Base-by-base conservation (phyloP, 495 filamentous ascomycete species). In the Xylaria castorea region DNA sequence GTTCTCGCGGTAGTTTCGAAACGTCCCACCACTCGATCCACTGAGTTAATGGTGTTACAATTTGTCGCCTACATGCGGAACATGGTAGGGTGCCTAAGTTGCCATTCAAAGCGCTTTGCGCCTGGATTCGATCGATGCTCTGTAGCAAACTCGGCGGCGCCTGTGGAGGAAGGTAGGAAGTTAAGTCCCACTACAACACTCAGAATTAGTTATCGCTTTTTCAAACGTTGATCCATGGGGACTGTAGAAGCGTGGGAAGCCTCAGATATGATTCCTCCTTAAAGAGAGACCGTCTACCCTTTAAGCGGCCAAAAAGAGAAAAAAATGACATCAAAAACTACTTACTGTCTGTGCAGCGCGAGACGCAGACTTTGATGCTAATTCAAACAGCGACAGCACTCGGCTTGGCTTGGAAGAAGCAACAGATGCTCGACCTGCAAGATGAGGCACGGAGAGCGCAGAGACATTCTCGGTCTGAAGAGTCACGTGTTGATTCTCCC, bases 21-120 rank as follows among this genome's bases (percentile, higher is more conserved):
- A 83, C 74, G 77, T 89, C 85, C 89, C 90, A 93, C 88, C 91
- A 93, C 77, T 94, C 92, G 62, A 92, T 85, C 92, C 92, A 94
- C 74, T 92, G 86, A 0, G 90, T 83, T 14, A 90, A 79, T 48
- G 88, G 84, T 42, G 91, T 80, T 30, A 91, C 83, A 58, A 88
- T 91, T n/a, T 80, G 79, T 30, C 83, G 80, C 48, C 84, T 76
- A 70, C 92, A 94, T 0, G 90, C 80, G 0, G 90, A 89, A 80
- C 92, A 94, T 38, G 75, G 76, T 66, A 86, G 80, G 1, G 86
- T 87, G 11, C 90, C 90, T 0, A 77, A 68, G 42, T 80, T 76
- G 25, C 48, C 76, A 64, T 75, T 75, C 8, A 62, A 81, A 55
- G 83, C 81, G 20, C 85, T 84, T 38, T 87, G 83, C 22, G 81